Percentiles rank a stretch among this genome's conserved stretches.
These are phyloP conservation scores for Elongisporangium anandrum DNA, from an alignment of 352 stramenopile genomes.

Conservation along the genomic window DNA sequence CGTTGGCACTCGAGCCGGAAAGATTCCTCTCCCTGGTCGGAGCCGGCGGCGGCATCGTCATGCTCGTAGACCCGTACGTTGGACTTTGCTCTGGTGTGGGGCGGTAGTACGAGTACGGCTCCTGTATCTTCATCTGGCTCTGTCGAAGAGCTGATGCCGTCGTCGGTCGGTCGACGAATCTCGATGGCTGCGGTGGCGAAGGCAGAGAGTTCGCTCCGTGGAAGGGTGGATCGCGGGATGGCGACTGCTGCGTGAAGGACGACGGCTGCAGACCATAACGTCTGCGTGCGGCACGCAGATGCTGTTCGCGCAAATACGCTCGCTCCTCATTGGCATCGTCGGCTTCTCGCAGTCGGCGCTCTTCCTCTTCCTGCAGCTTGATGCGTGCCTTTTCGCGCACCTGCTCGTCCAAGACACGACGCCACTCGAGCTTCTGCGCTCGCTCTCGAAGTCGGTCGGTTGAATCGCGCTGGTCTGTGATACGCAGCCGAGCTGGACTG, in stretches of 20 bases:
- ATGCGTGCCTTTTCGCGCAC: slow-evolving; percentile 64
- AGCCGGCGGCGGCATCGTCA: background rate
- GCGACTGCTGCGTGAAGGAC: slow-evolving; percentile 1
- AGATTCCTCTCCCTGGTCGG: background rate
- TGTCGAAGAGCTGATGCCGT: background rate
- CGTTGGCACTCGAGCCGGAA: background rate
- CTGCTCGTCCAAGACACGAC: slow-evolving; percentile 61
- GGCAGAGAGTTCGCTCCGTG: background rate
- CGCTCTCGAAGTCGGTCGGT: slow-evolving; percentile 55
- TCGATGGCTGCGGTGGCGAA: background rate
- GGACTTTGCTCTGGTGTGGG: background rate
- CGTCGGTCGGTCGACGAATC: background rate
- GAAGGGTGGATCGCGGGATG: background rate
- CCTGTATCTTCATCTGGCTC: background rate
- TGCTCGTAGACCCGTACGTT: background rate
- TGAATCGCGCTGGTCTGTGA: slow-evolving; percentile 46
- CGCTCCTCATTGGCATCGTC: slow-evolving; percentile 47
- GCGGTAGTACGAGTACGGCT: background rate
- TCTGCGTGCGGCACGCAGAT: slow-evolving; percentile 57
- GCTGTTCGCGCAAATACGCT: slow-evolving; percentile 43
- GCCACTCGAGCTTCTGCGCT: slow-evolving; percentile 70
- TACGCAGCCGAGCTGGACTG: slow-evolving; percentile 43
- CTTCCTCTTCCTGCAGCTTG: slow-evolving; percentile 34
- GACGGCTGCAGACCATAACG: slow-evolving; percentile 11
- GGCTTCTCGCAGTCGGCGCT: slow-evolving; percentile 28